Base-by-base conservation (phyloP, 2,329 filamentous ascomycete genomes). In the Fusarium fracticaudum region DNA sequence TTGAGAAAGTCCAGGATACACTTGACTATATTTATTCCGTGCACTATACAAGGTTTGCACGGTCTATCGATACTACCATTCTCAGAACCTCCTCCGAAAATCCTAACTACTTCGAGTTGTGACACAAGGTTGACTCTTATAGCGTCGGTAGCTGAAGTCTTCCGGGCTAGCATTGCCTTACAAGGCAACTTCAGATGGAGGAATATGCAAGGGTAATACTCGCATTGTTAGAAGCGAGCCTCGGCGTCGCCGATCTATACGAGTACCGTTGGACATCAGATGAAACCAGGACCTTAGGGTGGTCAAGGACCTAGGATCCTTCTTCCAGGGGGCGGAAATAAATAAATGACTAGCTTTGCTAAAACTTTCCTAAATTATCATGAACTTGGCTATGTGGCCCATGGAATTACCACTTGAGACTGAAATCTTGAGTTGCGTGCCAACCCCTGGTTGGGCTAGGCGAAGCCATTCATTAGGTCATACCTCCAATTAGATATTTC, bases 1-100 rank as follows among this genome's bases (percentile, higher is more conserved):
- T 73, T 73, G 53, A 67, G 51, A 73, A 58, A 55, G 45, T 33
- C 38, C 24, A 45, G 60, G 70, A 53, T 57, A n/a, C 17, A 44
- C 47, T 22, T 38, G 45, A 22, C 45, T 50, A 61, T 54, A 62
- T 40, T 58, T 55, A n/a, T 40, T 60, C 57, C 47, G 57, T 50
- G 33, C 24, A 45, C 54, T 29, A 33, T 43, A 51, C 70, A 47
- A 41, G 38, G 65, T 47, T 41, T 50, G 35, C 64, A 69, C 48
- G 48, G 48, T 38, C 41, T 24, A 53, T 10, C 14, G 26, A 54
- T 20, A 37, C 53, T 29, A 51, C 70, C 58, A 45, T 53, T 48
- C 14, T 26, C 26, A 51, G 45, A 61, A 38, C 22, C 37, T 44
- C 35, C 37, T 14, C 67, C 66, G 71, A 55, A 31, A 40, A 59